Evolutionary conservation across 345 rosid species (phyloP).

Genomic region (Citrus mangshanensis): DNA sequence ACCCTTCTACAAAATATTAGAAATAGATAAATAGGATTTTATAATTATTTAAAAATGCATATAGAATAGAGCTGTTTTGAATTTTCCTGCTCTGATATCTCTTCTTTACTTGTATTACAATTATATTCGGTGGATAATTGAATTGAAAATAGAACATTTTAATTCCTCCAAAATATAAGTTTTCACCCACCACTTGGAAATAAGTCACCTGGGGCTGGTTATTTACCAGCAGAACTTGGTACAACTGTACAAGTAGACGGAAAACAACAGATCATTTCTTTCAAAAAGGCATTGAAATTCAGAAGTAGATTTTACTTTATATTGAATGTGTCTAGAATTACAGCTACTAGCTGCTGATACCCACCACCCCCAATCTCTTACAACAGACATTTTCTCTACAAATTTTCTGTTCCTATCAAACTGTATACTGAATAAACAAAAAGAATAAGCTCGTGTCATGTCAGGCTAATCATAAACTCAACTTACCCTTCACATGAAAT

Average conservation of each 20-base stretch:
- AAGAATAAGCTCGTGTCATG: background rate
- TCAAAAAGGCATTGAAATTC: background rate
- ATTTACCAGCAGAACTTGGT: background rate
- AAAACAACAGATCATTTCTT: background rate
- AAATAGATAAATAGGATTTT: too few relatives aligned
- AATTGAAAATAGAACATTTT: too few relatives aligned
- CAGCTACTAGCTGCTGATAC: background rate
- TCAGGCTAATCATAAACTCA: conserved; percentile 16
- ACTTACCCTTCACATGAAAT: background rate
- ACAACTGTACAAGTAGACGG: background rate
- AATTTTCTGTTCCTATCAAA: background rate
- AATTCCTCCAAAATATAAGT: too few relatives aligned
- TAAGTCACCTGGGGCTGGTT: background rate
- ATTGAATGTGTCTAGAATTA: background rate
- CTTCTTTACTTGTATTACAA: too few relatives aligned
- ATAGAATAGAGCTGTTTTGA: too few relatives aligned
- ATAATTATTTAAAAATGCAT: too few relatives aligned
- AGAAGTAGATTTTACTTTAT: background rate
- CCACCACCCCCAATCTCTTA: background rate
- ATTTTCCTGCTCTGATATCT: too few relatives aligned
- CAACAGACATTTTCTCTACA: conserved; percentile 4
- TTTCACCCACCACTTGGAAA: background rate
- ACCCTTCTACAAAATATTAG: too few relatives aligned
- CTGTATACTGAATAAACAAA: background rate
- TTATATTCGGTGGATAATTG: too few relatives aligned